Evolutionary conservation across 805 yeast genomes (phyloP).

Genomic region (Nakazawaea wyomingensis): DNA sequence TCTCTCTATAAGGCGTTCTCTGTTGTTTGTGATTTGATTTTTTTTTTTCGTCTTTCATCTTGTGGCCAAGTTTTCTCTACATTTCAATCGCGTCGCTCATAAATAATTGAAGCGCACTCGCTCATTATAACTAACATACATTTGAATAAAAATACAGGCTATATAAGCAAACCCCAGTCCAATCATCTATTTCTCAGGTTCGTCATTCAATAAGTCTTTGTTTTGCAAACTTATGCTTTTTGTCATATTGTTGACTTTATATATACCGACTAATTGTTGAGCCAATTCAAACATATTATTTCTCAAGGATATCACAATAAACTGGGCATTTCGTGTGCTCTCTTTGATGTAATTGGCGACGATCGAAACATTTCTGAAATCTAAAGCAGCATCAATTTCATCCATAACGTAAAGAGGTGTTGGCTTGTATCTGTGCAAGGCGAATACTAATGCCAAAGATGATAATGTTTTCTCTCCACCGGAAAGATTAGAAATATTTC

Average conservation of each 20-base stretch:
- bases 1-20: neutral
- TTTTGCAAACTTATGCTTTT: conserved; percentile 75
- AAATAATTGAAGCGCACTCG: no score
- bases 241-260: conserved; percentile 89
- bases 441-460: conserved; percentile 92
- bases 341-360: conserved; percentile 97
- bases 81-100: conserved; percentile 1
- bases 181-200: neutral
- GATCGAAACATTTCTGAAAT: conserved; percentile 93
- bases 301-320: conserved; percentile 89
- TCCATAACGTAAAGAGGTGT: conserved; percentile 98
- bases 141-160: neutral
- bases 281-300: conserved; percentile 98
- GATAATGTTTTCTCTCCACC: conserved; percentile 98
- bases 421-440: conserved; percentile 92
- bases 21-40: neutral
- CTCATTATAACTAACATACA: no score
- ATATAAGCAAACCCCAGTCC: no score
- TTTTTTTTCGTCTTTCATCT: neutral
- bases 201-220: conserved; percentile 33
- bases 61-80: neutral
- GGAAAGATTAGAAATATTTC: conserved; percentile 86
- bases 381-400: conserved; percentile 98
- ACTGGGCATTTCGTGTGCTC: conserved; percentile 93
- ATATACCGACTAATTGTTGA: conserved; percentile 89